Evolutionary conservation across 148 eudicot genomes (phyloP), one percentile per base, ranked within the genome.

Genomic region (Vaccinium darrowii): DNA sequence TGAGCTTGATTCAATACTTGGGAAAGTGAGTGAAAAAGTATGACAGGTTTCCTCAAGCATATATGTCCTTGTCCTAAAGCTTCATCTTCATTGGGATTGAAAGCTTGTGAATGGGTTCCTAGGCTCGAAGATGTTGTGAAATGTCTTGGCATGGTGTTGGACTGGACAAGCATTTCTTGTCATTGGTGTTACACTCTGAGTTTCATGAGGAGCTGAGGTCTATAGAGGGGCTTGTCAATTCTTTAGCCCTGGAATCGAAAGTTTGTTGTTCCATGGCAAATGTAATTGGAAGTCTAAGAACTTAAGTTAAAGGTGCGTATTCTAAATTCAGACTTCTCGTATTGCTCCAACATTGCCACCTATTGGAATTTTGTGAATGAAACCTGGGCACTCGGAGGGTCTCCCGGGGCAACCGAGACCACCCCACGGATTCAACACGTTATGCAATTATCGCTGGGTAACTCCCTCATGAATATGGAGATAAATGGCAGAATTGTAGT

Each of bases 121-220:
- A 84, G 84, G 21, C 84, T 94, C 39, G 97, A 90, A 78, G 83
- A 76, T 73, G 88, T 96, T 57, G 91, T 88, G 21, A 92, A 88
- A 85, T 90, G 90, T 84, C 86, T 93, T 80, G 93, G 96, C 7
- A 82, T 93, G 83, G 91, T 93, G 73, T 82, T 96, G 79, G 99
- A 94, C 65, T 96, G 79, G 99, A 96, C 72, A 98, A 94, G 91
- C 94, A 94, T 88, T 96, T 96, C 82, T 92, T 94, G 18, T 88
- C 90, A 5, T 84, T 96, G 90, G 95, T 93, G 50, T 89, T 96
- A 92, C 94, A 92, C 87, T 82, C 91, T 0, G 93, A 95, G 89
- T 94, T 94, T 89, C 92, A 88, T 80, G 91, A 88, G 69, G 93
- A 91, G 92, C 47, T 94, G 94, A 92, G 88, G 79, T 89, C 89